Evolutionary conservation across 345 rosid species (phyloP), one percentile per base, ranked within the genome.

Genomic region (Geranium rotundifolium): DNA sequence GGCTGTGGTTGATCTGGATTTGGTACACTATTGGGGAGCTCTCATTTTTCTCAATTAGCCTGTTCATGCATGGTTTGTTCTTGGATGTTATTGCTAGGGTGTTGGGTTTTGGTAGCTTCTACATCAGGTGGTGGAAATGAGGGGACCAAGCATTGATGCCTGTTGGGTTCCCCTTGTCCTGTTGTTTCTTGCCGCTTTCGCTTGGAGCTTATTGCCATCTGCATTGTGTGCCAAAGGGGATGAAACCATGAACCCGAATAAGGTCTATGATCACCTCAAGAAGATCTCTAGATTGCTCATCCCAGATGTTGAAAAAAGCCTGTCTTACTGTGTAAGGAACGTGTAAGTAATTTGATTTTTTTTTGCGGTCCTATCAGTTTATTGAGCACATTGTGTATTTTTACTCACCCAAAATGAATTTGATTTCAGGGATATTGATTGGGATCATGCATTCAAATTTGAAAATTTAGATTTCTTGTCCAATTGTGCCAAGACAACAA

Each of bases 361-460:
- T 63, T 18, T 50, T 0, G 10, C 6, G 7, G 16, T 17, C 29
- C 31, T 4, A 17, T 39, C 19, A n/a, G 41, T 46, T 27, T 34
- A 4, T 50, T 17, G 23, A 10, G 34, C 7, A 34, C 19, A 2
- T 3, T 46, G 15, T 50, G 49, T 5, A 5, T 17, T 18, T 52
- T 34, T 19, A 54, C 58, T 58, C 19, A 16, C 27, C 59, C 8
- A 58, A 30, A 31, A 17, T 17, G 54, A 14, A 8, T 58, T 29
- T 17, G 55, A 29, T 54, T 69, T 60, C 84, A 91, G 97, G 84
- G 71, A 81, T 29, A 65, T 56, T 16, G 97, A 91, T 66, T 86
- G 95, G 96, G 61, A 83, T 73, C 84, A 74, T 55, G 95, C 97
- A 4, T 88, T 91, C 71, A 62, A 88, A 72, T 91, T 82, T 0